Conservation (phyloP, 257 asterid genomes). For the Pogostemon cablin region DNA sequence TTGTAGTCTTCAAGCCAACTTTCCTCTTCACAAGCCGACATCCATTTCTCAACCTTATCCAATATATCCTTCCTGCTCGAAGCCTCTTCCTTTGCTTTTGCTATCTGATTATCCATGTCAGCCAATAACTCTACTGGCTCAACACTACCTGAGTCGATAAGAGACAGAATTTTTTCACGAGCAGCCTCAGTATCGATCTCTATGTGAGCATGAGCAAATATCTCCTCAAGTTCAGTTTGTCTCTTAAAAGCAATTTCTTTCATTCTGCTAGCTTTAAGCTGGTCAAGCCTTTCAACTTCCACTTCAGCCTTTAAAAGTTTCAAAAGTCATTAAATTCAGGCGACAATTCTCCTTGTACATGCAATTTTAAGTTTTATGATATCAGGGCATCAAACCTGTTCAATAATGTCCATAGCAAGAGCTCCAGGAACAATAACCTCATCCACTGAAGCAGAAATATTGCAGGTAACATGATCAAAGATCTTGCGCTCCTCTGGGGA, state of each 20-base stretch:
- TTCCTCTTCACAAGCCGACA: conserved; percentile 98
- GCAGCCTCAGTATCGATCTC: conserved; percentile 91
- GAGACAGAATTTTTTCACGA: conserved; percentile 68
- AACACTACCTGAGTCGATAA: conserved; percentile 82
- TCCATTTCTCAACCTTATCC: conserved; percentile 98
- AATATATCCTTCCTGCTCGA: conserved; percentile 87
- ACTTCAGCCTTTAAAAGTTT: conserved; percentile 69
- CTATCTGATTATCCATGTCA: conserved; percentile 90
- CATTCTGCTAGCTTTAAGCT: conserved; percentile 92
- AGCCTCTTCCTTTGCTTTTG: conserved; percentile 90
- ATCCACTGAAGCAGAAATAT: conserved; percentile 87
- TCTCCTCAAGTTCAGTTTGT: conserved; percentile 90
- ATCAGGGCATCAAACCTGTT: conserved; percentile 56
- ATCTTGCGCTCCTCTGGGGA: conserved; percentile 70
- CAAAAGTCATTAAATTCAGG: conserved; percentile 19
- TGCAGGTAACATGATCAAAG: conserved; percentile 63
- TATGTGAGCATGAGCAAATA: conserved; percentile 81
- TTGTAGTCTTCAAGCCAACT: conserved; percentile 98
- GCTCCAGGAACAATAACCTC: conserved; percentile 88
- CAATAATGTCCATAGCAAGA: conserved; percentile 82
- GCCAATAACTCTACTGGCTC: conserved; percentile 89
- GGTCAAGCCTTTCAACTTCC: conserved; percentile 98
- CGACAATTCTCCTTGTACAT: neutral
- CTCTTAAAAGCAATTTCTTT: conserved; percentile 94
- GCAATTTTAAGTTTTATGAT: conserved; percentile 14